phyloP scores from a whole-genome alignment of 2,329 filamentous ascomycete species.

The Xylariales sp. region DNA sequence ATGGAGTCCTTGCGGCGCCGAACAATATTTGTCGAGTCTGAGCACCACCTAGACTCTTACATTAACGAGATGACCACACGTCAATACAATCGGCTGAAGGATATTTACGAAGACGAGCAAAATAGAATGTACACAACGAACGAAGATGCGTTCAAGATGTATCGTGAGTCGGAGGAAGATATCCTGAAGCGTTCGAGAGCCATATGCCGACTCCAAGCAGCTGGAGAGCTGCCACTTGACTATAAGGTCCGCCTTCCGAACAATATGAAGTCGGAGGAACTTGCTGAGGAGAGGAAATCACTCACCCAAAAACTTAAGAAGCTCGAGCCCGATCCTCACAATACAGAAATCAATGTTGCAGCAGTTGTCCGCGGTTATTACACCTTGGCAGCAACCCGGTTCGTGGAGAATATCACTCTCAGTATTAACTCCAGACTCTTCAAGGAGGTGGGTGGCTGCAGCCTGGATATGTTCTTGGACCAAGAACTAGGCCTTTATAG shows the following conservation, averaged over 20 bases:
- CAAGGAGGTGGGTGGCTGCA: conserved; percentile 16
- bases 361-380: conserved; percentile 67
- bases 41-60: conserved; percentile 37
- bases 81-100: conserved; percentile 31
- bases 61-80: conserved; percentile 32
- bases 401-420: conserved; percentile 49
- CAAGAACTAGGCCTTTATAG: conserved; percentile 16
- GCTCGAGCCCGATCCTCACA: conserved; percentile 54
- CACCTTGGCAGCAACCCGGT: conserved; percentile 58
- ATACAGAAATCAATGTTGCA: conserved; percentile 56
- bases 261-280: conserved; percentile 44
- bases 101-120: conserved; percentile 49
- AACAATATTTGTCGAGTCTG: conserved; percentile 44
- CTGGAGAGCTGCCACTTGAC: conserved; percentile 29
- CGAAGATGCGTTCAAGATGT: conserved; percentile 39
- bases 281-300: conserved; percentile 35
- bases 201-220: conserved; percentile 41
- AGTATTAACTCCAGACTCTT: conserved; percentile 24
- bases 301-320: conserved; percentile 38
- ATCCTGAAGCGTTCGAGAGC: conserved; percentile 44
- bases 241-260: conserved; percentile 20
- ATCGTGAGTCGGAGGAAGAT: conserved; percentile 40
- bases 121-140: conserved; percentile 56
- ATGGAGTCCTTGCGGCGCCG: conserved; percentile 42
- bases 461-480: conserved; percentile 20